Evolutionary conservation across 495 filamentous ascomycete genomes (phyloP).

Genomic region (Entonaema liquescens): DNA sequence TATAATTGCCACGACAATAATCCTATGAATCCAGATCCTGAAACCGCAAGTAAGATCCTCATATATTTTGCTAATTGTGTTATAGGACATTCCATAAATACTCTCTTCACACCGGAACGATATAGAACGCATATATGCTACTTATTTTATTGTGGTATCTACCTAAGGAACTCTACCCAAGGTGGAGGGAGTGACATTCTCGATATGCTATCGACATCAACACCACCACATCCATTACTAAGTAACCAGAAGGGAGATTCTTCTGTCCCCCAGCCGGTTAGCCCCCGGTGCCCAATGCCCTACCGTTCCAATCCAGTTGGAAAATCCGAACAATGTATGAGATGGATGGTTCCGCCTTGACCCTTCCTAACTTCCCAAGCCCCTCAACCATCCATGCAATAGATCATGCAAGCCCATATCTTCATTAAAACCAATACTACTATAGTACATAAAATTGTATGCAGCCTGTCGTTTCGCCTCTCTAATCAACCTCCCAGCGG

Average conservation of each 20-base stretch:
- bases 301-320: neutral
- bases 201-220: neutral
- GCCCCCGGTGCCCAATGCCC: neutral
- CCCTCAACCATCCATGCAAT: neutral
- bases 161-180: neutral
- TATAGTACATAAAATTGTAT: conserved; percentile 18
- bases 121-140: neutral
- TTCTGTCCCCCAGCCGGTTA: neutral
- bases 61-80: neutral
- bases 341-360: neutral
- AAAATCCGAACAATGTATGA: neutral
- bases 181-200: conserved; percentile 1
- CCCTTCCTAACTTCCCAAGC: neutral
- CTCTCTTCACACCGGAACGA: neutral
- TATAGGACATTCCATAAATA: neutral
- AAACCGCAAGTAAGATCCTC: neutral
- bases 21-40: neutral
- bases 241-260: neutral
- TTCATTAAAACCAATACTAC: conserved; percentile 20
- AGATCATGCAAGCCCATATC: conserved; percentile 14
- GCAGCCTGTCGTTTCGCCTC: neutral
- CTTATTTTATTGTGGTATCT: conserved; percentile 5
- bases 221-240: conserved; percentile 1
- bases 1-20: neutral
- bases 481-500: conserved; percentile 49